Percentiles rank a stretch among this genome's conserved stretches.
Evolutionary conservation across 1,284 basidiomycete species (phyloP).

Genomic region (Microbotryomycetes sp.): DNA sequence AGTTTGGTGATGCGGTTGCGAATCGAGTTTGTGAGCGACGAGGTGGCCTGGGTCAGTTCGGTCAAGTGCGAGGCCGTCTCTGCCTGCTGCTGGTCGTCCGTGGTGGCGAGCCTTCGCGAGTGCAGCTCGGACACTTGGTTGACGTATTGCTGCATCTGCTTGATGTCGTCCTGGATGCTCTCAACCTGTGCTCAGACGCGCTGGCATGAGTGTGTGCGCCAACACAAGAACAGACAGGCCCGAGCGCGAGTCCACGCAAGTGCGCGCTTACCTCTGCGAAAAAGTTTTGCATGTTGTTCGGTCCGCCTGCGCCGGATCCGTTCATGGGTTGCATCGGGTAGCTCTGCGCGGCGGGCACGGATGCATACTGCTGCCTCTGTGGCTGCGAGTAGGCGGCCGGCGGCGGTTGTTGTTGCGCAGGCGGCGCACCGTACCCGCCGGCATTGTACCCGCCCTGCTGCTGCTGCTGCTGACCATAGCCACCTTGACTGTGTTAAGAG

Average conservation of each 20-base stretch:
- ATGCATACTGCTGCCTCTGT: neutral
- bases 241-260: neutral
- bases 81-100: slow-evolving; percentile 31
- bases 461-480: neutral
- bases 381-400: neutral
- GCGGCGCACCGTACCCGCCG: neutral
- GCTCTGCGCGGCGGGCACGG: neutral
- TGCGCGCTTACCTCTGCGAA: slow-evolving; percentile 26
- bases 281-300: slow-evolving; percentile 20
- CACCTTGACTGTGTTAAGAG: neutral
- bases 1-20: slow-evolving; percentile 35
- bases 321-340: slow-evolving; percentile 23
- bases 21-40: slow-evolving; percentile 33
- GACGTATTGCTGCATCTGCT: slow-evolving; percentile 33
- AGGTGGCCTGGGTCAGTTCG: slow-evolving; percentile 30
- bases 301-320: slow-evolving; percentile 1
- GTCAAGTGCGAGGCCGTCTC: slow-evolving; percentile 26
- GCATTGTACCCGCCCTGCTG: neutral
- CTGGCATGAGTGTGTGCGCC: neutral
- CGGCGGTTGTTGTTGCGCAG: neutral
- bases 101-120: slow-evolving; percentile 32
- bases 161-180: slow-evolving; percentile 32
- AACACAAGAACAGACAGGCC: too few relatives aligned
- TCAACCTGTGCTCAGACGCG: slow-evolving; percentile 26
- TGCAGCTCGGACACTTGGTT: slow-evolving; percentile 31